These are phyloP conservation scores for Scenedesmus sp. DNA, from an alignment of 163 green algal genomes.

Conservation along the genomic window DNA sequence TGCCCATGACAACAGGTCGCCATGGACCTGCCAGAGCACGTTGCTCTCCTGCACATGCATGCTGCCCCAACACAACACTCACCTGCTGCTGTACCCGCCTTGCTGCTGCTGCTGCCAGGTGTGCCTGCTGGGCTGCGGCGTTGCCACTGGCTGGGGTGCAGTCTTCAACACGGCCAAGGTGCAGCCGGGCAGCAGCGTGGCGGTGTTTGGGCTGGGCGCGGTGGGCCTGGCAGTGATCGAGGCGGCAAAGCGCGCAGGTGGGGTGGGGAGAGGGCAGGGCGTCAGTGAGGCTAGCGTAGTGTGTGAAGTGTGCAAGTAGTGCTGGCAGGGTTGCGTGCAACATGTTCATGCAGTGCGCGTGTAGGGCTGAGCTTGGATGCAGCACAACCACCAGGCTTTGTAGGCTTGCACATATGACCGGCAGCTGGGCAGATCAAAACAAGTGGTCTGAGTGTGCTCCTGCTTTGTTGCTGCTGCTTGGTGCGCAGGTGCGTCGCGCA, in stretches of 20 bases:
- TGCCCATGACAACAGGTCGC: background rate
- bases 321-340: no score
- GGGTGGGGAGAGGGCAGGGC: constrained; percentile 55
- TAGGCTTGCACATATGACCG: no score
- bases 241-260: constrained; percentile 67
- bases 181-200: constrained; percentile 86
- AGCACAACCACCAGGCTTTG: no score
- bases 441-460: background rate
- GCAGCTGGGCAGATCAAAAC: no score
- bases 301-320: background rate
- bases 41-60: background rate
- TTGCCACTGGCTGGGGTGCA: constrained; percentile 93
- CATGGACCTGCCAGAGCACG: background rate
- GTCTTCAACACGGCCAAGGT: constrained; percentile 97
- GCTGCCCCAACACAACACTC: background rate
- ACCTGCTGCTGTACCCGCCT: constrained; percentile 19
- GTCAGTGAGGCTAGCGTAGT: background rate
- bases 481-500: constrained; percentile 78
- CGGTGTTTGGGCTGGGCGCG: constrained; percentile 97
- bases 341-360: no score
- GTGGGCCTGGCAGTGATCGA: constrained; percentile 96
- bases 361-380: no score
- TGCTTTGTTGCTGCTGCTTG: background rate
- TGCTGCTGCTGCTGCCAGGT: constrained; percentile 62
- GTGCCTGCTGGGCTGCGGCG: constrained; percentile 94